Evolutionary conservation across 805 yeast genomes (phyloP), one percentile per base, ranked within the genome.

Genomic region (Metschnikowia koreensis): DNA sequence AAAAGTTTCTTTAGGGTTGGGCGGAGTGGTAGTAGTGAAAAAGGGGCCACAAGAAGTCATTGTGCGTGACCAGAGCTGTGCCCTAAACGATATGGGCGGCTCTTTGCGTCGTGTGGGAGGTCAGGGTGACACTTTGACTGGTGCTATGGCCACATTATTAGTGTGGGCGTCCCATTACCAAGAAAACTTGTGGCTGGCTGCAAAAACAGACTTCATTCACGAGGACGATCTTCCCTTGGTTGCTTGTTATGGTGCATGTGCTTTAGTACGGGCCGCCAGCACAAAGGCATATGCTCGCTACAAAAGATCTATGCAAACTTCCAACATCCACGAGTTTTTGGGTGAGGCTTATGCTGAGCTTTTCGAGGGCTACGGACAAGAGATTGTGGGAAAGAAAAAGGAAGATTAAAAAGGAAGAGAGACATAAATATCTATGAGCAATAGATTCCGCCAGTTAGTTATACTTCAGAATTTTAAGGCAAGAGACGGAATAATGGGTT

Each of bases 61-160:
- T 10, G 86, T 82, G 6, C 71, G 76, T 46, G 81, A 80, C 1
- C 73, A 69, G 4, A 48, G 51, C 28, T 62, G 66, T 5, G 55
- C 88, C 7, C 60, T 69, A 3, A 79, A 77, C 54, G 75, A 75
- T 36, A 62, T 73, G 33, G 60, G 66, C 13, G 97, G 98, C 1
- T 85, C 94, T 7, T 68, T 71, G 46, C 86, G 89, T 62, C 76
- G 99, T 48, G 96, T 89, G 7, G 97, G 97, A 11, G 99, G 99
- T 0, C 98, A 94, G 70, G 99, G 99, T 27, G 99, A 94, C 61
- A 87, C 97, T 0, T 67, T 94, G 38, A 81, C 93, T 0, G 99
- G 99, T 0, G 74, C 89, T 26, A 69, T 91, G n/a, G 91, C 92
- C 1, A 86, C 96, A 0, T 74, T 93, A 61, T 62, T 88, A 34